Evolutionary conservation across 2,329 filamentous ascomycete species (phyloP).

Genomic region (Cladosporium phlei): DNA sequence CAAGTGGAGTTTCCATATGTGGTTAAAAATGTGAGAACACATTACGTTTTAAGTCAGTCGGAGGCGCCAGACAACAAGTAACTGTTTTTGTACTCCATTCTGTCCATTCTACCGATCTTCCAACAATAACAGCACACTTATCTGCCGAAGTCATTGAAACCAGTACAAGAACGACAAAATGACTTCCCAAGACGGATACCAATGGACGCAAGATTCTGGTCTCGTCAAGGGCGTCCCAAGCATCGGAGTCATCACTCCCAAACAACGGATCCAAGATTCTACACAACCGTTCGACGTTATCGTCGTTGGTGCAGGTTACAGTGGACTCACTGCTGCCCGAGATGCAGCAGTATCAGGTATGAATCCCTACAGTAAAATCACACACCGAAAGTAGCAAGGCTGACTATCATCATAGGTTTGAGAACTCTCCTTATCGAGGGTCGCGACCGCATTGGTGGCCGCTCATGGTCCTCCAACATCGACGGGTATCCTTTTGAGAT

Average conservation of each 20-base stretch:
- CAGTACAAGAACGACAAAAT: background rate
- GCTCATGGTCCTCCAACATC: conserved; percentile 45
- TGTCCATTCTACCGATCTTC: background rate
- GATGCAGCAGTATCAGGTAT: conserved; percentile 37
- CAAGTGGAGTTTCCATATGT: background rate
- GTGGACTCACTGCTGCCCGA: conserved; percentile 40
- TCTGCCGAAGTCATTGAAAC: background rate
- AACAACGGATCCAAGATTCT: conserved; percentile 14
- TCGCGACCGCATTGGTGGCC: conserved; percentile 46
- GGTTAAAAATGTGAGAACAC: background rate
- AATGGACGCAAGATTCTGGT: background rate
- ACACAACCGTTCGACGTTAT: conserved; percentile 13
- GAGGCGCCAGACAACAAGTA: background rate
- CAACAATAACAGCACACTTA: background rate
- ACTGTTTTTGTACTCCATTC: background rate
- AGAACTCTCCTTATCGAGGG: conserved; percentile 45
- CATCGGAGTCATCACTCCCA: background rate
- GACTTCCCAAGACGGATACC: background rate
- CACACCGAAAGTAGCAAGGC: background rate
- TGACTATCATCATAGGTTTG: conserved; percentile 16
- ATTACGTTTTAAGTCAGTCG: background rate
- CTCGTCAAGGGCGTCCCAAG: background rate
- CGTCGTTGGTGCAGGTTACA: conserved; percentile 44
- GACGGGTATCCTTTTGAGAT: conserved; percentile 44
- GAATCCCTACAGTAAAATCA: conserved; percentile 23